Evolutionary conservation across 257 asterid species (phyloP).

Genomic region (Solanum tarapatanum): DNA sequence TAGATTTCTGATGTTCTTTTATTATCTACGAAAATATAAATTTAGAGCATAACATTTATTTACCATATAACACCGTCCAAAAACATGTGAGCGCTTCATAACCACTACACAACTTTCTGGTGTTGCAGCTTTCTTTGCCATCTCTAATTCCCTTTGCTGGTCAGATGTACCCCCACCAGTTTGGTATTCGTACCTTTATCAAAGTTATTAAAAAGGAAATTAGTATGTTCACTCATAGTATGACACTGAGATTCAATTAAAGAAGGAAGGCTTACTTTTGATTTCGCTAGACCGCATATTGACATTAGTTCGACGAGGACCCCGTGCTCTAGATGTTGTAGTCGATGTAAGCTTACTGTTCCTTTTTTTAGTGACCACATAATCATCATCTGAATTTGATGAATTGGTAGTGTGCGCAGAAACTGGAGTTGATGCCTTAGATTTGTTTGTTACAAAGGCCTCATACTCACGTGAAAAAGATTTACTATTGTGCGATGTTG

Average conservation of each 20-base stretch:
- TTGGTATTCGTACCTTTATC: background rate
- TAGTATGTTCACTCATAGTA: background rate
- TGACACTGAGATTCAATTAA: background rate
- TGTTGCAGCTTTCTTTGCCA: slow-evolving; percentile 8
- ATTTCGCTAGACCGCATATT: background rate
- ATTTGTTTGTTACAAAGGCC: too few species aligned
- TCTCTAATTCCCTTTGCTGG: slow-evolving; percentile 1
- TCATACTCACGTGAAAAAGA: background rate
- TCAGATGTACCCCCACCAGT: background rate
- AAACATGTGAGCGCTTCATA: slow-evolving; percentile 27
- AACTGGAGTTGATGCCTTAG: too few species aligned
- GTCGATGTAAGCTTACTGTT: background rate
- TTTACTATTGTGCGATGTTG: background rate
- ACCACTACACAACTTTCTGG: slow-evolving; percentile 8
- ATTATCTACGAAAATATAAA: background rate
- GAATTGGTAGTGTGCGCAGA: background rate
- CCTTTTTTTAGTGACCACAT: background rate
- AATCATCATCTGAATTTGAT: background rate
- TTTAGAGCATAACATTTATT: background rate
- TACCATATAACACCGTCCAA: slow-evolving; percentile 19
- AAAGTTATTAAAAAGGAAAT: too few species aligned
- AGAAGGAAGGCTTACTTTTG: background rate
- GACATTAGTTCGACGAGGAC: background rate
- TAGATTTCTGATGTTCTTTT: background rate
- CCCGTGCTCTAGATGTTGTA: background rate